Evolutionary conservation across 768 basidiomycete genomes (phyloP), one percentile per base, ranked within the genome.

Genomic region (Mycena maculata): DNA sequence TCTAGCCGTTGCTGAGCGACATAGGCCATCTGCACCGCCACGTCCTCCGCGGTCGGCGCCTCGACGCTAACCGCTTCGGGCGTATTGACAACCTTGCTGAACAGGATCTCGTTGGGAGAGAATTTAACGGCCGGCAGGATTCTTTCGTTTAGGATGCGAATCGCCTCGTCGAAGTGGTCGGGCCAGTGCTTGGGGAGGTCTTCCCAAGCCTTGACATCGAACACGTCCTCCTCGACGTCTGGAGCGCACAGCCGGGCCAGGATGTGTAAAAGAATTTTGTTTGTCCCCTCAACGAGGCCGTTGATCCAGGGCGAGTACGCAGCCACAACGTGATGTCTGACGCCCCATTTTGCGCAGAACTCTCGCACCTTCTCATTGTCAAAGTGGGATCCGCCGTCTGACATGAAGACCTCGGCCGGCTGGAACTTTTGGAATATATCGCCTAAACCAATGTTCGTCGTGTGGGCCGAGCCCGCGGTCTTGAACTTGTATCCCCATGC

Each of bases 31-130:
- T 81, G 80, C 0, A 60, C 13, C 8, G 57, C 64, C 12, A 60
- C 50, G 5, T 73, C 73, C 11, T 50, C 38, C 13, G 10, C 23
- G 5, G 30, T 48, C 1, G 67, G n/a, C 12, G 44, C n/a, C 0
- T n/a, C 8, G 0, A 20, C 60, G 0, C 39, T 56, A 7, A 30
- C 18, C 10, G 62, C 59, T 11, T 59, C 18, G 2, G 67, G 63
- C 2, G 77, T 78, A 67, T 79, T 78, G 41, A 79, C 60, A 1
- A 75, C 73, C 5, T 77, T 45, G 0, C 79, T 76, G 0, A 81
- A 68, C 0, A 79, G 55, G 0, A 81, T 60, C 63, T 81, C 80
- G 22, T 77, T 77, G 8, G 55, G 55, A 3, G 39, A 4, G 42
- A 27, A 45, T 9, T 23, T 23, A 6, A 57, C 28, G 7, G 55